Conservation (phyloP, 2,329 filamentous ascomycete genomes). For the Botryosphaeria agaves region DNA sequence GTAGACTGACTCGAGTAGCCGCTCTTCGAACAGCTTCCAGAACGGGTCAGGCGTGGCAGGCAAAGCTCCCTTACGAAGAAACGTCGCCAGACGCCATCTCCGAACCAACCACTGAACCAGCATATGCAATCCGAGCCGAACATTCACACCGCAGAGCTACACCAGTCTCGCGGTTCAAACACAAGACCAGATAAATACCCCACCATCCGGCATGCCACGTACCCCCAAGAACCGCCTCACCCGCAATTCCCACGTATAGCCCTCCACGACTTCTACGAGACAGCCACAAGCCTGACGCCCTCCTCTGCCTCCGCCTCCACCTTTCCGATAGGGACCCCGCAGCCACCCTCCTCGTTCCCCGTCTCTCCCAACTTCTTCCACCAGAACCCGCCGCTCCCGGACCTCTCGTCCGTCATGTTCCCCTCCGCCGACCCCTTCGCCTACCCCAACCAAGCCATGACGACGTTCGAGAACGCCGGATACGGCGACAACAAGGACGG, state of each 20-base stretch:
- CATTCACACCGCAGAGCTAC: too few species aligned
- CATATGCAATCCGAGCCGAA: constrained; percentile 10
- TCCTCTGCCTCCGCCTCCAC: constrained; percentile 6
- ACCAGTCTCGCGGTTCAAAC: too few species aligned
- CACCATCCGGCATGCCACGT: too few species aligned
- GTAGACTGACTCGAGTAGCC: constrained; percentile 28
- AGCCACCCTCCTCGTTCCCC: constrained; percentile 8
- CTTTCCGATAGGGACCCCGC: constrained; percentile 11
- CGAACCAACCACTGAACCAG: constrained; percentile 12
- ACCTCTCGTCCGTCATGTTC: constrained; percentile 67
- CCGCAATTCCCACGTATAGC: too few species aligned
- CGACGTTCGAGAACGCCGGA: constrained; percentile 33
- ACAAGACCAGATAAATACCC: too few species aligned
- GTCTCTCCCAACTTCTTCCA: constrained; percentile 10
- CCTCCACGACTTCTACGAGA: too few species aligned
- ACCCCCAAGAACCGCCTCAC: too few species aligned
- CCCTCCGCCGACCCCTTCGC: constrained; percentile 61
- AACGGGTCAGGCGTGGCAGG: constrained; percentile 38
- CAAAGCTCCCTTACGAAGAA: constrained; percentile 14
- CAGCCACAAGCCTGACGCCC: constrained; percentile 17
- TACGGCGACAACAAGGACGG: constrained; percentile 9
- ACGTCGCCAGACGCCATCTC: constrained; percentile 19
- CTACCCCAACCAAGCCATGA: constrained; percentile 61
- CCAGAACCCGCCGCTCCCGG: constrained; percentile 36
- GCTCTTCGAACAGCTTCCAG: constrained; percentile 71